These are phyloP conservation scores for Tephrocybe sp. DNA, from an alignment of 768 basidiomycete species.

Conservation along the genomic window DNA sequence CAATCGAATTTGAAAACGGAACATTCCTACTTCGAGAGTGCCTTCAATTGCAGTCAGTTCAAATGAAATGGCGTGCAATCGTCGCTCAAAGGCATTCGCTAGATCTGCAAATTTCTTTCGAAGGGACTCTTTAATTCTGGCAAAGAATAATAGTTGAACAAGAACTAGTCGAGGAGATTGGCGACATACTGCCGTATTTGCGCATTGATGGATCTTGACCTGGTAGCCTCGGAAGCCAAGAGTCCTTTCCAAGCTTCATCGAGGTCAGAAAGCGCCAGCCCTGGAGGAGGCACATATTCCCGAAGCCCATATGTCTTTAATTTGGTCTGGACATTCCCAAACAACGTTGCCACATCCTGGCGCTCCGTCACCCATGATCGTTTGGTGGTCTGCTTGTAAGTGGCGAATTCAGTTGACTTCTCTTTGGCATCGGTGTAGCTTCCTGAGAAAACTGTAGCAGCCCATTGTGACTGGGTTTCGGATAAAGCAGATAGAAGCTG, in stretches of 20 bases:
- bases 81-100: constrained; percentile 74
- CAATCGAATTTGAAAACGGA: no score
- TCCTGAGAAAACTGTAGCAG: constrained; percentile 58
- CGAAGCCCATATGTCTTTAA: constrained; percentile 84
- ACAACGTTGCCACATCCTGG: constrained; percentile 82
- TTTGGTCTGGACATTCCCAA: constrained; percentile 93
- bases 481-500: constrained; percentile 68
- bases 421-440: constrained; percentile 82
- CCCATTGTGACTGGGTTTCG: constrained; percentile 70
- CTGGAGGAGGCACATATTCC: constrained; percentile 77
- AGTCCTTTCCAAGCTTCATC: constrained; percentile 76
- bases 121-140: constrained; percentile 78
- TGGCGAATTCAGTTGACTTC: constrained; percentile 66
- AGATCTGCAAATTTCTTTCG: constrained; percentile 75
- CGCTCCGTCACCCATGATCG: constrained; percentile 87
- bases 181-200: constrained; percentile 76
- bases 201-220: constrained; percentile 83
- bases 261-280: constrained; percentile 68
- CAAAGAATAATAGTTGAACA: neutral
- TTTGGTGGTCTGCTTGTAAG: constrained; percentile 85
- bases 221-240: constrained; percentile 67
- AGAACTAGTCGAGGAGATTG: neutral
- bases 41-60: constrained; percentile 77
- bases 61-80: constrained; percentile 60
- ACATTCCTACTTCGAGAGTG: constrained; percentile 60